Evolutionary conservation across 805 yeast genomes (phyloP).

Genomic region (Cyberlindnera veronae): DNA sequence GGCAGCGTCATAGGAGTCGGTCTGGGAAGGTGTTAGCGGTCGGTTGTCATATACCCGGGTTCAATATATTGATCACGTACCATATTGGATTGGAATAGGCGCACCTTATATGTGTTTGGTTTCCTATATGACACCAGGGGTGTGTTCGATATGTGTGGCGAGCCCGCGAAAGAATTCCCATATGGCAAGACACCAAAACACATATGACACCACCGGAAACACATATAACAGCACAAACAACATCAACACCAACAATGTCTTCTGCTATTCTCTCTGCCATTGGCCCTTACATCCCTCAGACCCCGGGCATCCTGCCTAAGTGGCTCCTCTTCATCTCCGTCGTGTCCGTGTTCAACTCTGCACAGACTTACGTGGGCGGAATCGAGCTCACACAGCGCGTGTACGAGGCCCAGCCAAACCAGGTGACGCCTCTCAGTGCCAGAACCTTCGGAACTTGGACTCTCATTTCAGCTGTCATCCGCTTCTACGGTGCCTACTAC

Average conservation of each 20-base stretch:
- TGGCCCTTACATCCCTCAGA: conserved; percentile 35
- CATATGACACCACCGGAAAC: too few relatives aligned
- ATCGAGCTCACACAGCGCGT: conserved; percentile 74
- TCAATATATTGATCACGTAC: too few relatives aligned
- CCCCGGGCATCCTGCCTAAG: conserved; percentile 64
- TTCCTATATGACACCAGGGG: too few relatives aligned
- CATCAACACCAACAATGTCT: background rate
- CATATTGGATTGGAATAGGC: background rate
- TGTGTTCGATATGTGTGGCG: too few relatives aligned
- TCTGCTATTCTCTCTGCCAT: conserved; percentile 32
- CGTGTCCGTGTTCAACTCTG: conserved; percentile 89
- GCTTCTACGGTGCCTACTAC: conserved; percentile 84
- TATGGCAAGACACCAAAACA: too few relatives aligned
- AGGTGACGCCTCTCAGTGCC: conserved; percentile 73
- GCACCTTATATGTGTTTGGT: too few relatives aligned
- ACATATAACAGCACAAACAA: background rate
- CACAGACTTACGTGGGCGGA: conserved; percentile 79
- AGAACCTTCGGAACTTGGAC: conserved; percentile 99
- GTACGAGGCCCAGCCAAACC: conserved; percentile 59
- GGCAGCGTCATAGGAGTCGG: conserved; percentile 62
- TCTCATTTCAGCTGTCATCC: conserved; percentile 73
- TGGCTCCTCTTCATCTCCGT: conserved; percentile 80
- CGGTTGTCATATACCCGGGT: too few relatives aligned
- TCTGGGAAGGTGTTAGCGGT: background rate
- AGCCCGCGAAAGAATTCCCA: too few relatives aligned